phyloP scores from a whole-genome alignment of 805 yeast species.

The Candida peoriensis region DNA sequence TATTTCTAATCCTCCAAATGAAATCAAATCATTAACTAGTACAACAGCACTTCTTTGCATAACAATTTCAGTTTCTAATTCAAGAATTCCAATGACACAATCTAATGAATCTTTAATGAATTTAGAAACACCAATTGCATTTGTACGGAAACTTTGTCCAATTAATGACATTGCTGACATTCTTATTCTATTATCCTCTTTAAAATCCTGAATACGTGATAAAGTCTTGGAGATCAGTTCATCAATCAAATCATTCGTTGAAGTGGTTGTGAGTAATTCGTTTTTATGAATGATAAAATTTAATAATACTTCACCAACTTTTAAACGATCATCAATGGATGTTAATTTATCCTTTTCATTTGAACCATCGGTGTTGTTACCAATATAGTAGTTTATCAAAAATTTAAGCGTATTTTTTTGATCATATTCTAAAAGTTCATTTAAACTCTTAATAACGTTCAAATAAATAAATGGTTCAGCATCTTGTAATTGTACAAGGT shows the following conservation, averaged over 20 bases:
- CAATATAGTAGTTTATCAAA: constrained; percentile 33
- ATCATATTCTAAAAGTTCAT: constrained; percentile 46
- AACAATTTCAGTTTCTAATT: constrained; percentile 45
- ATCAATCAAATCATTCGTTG: constrained; percentile 40
- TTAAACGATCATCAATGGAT: constrained; percentile 62
- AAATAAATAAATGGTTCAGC: constrained; percentile 84
- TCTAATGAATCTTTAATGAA: constrained; percentile 59
- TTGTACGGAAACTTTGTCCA: constrained; percentile 62
- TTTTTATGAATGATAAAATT: constrained; percentile 48
- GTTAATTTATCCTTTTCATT: constrained; percentile 16
- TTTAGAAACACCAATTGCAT: constrained; percentile 47
- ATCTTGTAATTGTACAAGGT: constrained; percentile 61
- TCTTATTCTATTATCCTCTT: constrained; percentile 55
- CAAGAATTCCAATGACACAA: constrained; percentile 71
- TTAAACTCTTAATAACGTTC: constrained; percentile 77
- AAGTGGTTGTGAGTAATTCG: constrained; percentile 21
- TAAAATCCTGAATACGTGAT: constrained; percentile 30
- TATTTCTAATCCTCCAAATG: constrained; percentile 40
- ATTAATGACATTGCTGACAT: constrained; percentile 85
- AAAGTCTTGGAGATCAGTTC: constrained; percentile 41
- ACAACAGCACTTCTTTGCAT: constrained; percentile 76
- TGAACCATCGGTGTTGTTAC: constrained; percentile 19
- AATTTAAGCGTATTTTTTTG: constrained; percentile 31
- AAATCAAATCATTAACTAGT: constrained; percentile 55
- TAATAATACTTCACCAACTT: constrained; percentile 76